Evolutionary conservation across 2,329 filamentous ascomycete genomes (phyloP), one percentile per base, ranked within the genome.

Genomic region (Ophiostoma tasmaniense): DNA sequence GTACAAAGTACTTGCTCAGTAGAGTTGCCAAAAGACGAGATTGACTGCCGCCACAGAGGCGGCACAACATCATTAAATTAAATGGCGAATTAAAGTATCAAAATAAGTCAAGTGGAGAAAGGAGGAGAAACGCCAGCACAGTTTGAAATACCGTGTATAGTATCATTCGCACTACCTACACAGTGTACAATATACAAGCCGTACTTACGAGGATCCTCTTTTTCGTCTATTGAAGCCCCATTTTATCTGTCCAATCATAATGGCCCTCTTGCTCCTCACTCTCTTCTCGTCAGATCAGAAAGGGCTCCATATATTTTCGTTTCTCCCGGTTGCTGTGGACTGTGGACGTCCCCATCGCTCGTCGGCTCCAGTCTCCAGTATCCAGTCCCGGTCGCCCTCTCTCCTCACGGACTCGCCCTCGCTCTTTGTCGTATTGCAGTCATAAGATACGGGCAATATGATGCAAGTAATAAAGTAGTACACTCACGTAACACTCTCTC

Each of bases 251-350:
- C 55, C 25, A 64, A 35, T 37, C 33, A 37, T 39, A 55, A 13
- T 33, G 3, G 2, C 7, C 61, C 11, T 2, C 61, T 39, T 8
- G 8, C 61, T 64, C 61, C 61, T 64, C 61, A 13, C 61, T 37
- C 61, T 64, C 22, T 64, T 22, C 50, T 55, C 33, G 61, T 37
- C 61, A 64, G 33, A 64, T n/a, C 61, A 64, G 50, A 37, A 39
- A 64, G 33, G 30, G 61, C 61, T 33, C 61, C 61, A 64, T 64
- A 62, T 62, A 64, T 37, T 64, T 64, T 37, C 30, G 61, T 37
- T 64, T 37, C 30, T 64, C 30, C 30, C 61, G 61, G 61, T 64
- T 64, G 61, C 61, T 64, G 61, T 64, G 61, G 61, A 37, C 61
- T 64, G 61, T 64, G 61, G 61, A 37, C 61, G 33, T 64, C 61